These are phyloP conservation scores for Inonotus hispidus DNA, from an alignment of 1,284 basidiomycete species.

Conservation along the genomic window DNA sequence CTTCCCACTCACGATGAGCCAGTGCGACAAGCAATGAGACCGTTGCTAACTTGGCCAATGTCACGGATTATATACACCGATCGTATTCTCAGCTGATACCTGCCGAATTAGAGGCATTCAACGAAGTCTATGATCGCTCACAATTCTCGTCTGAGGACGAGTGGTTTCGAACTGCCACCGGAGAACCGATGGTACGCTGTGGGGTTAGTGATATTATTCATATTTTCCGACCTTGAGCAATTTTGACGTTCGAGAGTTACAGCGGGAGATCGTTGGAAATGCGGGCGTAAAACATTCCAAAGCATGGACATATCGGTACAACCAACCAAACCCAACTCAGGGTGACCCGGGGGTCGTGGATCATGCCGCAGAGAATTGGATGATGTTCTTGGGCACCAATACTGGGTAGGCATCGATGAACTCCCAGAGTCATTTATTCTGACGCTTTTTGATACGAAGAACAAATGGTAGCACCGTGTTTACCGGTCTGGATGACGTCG, in stretches of 20 bases:
- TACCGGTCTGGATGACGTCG: constrained; percentile 34
- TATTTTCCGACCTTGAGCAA: not conserved
- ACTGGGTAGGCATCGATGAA: constrained; percentile 39
- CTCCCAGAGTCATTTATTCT: not conserved
- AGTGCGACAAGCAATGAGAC: constrained; percentile 57
- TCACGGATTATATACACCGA: constrained; percentile 32
- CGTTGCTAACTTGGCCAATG: constrained; percentile 33
- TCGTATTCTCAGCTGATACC: constrained; percentile 44
- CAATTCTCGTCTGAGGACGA: constrained; percentile 38
- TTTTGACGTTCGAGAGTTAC: not conserved
- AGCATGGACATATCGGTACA: constrained; percentile 51
- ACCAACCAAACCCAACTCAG: constrained; percentile 43
- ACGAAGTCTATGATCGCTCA: constrained; percentile 34
- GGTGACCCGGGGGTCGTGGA: constrained; percentile 31
- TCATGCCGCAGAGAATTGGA: constrained; percentile 58
- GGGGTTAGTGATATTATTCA: constrained; percentile 36
- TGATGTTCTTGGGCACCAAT: constrained; percentile 55
- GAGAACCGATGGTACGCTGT: constrained; percentile 45
- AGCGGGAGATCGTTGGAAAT: constrained; percentile 44
- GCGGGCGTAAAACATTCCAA: constrained; percentile 32
- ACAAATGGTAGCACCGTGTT: constrained; percentile 42
- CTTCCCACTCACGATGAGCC: not conserved
- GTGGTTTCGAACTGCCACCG: constrained; percentile 39
- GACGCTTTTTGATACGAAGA: constrained; percentile 25
- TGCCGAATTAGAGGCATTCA: constrained; percentile 33